Conservation (phyloP, 2,329 filamentous ascomycete species). For the Arthrobotrys megalospora region DNA sequence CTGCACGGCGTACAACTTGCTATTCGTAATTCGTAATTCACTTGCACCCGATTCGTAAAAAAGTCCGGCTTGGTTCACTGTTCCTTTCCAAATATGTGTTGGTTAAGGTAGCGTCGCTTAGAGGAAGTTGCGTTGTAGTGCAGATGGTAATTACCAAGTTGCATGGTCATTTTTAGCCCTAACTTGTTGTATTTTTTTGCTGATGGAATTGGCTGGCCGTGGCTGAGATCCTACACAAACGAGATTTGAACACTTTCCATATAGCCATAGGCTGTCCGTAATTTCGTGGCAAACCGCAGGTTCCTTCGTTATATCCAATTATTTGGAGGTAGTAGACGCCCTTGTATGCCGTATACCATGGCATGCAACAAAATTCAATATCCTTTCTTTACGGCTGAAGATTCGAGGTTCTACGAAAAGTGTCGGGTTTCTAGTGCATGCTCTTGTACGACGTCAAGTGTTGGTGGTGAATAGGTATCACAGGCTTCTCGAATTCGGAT, state of each 20-base stretch:
- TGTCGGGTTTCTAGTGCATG: background rate
- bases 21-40: background rate
- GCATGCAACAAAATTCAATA: background rate
- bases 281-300: conserved; percentile 19
- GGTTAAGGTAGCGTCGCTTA: background rate
- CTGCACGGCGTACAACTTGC: background rate
- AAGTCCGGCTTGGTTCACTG: background rate
- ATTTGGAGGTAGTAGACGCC: background rate
- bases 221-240: conserved; percentile 1
- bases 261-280: conserved; percentile 7
- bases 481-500: too few species aligned
- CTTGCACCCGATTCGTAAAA: conserved; percentile 17
- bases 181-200: conserved; percentile 7
- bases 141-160: background rate
- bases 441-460: background rate
- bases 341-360: background rate
- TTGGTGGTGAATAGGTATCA: too few species aligned
- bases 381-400: conserved; percentile 3
- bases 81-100: background rate
- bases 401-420: background rate
- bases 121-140: conserved; percentile 6
- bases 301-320: background rate
- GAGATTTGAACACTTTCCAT: conserved; percentile 1
- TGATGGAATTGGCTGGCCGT: background rate
- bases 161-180: background rate